Conservation (phyloP, 2,329 filamentous ascomycete genomes). For the Diaporthe velutina region DNA sequence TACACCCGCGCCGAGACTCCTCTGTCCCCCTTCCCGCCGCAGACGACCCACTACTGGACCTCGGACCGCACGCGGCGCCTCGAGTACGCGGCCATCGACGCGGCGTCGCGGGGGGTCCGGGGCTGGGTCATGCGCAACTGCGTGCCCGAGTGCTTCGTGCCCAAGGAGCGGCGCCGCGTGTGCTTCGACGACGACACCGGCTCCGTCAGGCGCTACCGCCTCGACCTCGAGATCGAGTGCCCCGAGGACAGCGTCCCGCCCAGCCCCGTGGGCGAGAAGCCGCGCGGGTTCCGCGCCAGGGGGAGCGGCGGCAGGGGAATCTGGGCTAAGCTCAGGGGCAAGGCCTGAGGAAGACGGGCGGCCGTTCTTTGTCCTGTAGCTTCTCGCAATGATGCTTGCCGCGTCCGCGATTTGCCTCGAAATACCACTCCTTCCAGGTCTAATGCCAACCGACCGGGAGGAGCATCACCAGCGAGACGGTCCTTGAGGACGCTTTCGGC, state of each 20-base stretch:
- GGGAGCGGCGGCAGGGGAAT: background rate
- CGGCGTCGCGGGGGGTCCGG: conserved; percentile 69
- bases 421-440: background rate
- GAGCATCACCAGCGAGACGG: background rate
- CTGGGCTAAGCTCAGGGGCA: conserved; percentile 36
- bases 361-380: background rate
- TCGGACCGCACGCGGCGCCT: conserved; percentile 72
- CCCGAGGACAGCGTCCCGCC: conserved; percentile 41
- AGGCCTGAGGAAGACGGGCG: background rate
- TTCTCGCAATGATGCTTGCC: background rate
- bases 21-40: conserved; percentile 61
- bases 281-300: conserved; percentile 34
- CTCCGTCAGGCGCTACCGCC: conserved; percentile 72
- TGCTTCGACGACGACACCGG: conserved; percentile 73
- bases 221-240: conserved; percentile 62
- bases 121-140: conserved; percentile 71
- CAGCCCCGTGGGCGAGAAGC: conserved; percentile 38
- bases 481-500: background rate
- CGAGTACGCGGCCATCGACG: conserved; percentile 77
- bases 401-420: background rate
- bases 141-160: conserved; percentile 72
- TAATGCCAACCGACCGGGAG: background rate
- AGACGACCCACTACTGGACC: conserved; percentile 77
- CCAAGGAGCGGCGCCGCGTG: conserved; percentile 61
- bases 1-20: conserved; percentile 40